Evolutionary conservation across 805 yeast species (phyloP), one percentile per base, ranked within the genome.

Genomic region (Barnettozyma sp.): DNA sequence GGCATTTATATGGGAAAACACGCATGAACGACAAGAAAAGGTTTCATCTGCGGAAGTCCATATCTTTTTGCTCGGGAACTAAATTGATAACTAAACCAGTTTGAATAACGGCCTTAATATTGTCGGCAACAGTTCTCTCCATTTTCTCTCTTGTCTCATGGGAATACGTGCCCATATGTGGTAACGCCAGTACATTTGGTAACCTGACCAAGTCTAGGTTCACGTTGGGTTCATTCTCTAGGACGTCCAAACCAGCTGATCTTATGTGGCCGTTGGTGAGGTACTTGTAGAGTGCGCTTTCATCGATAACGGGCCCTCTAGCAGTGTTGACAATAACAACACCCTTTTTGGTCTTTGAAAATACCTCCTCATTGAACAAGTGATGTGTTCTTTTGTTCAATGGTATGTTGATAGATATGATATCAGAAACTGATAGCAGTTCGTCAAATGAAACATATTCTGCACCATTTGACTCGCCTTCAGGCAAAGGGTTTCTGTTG

Each of bases 121-220:
- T 92, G 22, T 70, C 68, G 19, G 83, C 76, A 22, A 80, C 85
- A 55, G 74, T 74, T 47, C 73, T 76, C 61, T 88, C 96, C 95
- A 92, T 84, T 48, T 71, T 71, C 46, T 66, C 62, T 51, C 82
- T 73, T 4, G 95, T 82, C 59, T 86, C 94, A 35, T 60, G 59
- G 5, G 90, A 66, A 54, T 76, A 77, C 0, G 95, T 84, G 19
- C 95, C 97, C 81, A 84, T 77, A 56, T 87, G 97, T 12, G 97
- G 97, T 45, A 83, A 63, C 23, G 83, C 72, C 10, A 82, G 67
- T n/a, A 78, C 84, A 44, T 80, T 79, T 11, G 83, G 82, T 59
- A 80, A 59, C 21, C 64, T 62, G 33, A 70, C 59, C 43, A 82
- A 62, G 41, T 81, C 87, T 52, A 69, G 59, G 28, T 80, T 70